A percentile compares a stretch with the other conserved stretches of the same genome.
Conservation (phyloP, 2,329 filamentous ascomycete species). For the Ophiobolus disseminans region DNA sequence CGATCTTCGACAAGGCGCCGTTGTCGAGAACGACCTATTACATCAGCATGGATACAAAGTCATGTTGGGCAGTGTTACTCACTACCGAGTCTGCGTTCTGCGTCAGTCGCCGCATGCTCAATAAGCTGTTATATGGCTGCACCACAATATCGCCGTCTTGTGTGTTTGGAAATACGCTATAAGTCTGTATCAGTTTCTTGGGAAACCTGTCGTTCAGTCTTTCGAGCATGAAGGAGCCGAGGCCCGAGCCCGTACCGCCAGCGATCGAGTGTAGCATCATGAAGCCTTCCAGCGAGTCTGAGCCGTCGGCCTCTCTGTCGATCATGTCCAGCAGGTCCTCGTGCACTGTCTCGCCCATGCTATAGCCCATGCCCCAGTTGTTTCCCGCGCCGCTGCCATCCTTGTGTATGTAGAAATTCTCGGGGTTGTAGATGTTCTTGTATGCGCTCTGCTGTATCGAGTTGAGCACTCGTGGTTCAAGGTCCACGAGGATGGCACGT, state of each 20-base stretch:
- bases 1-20: constrained; percentile 89
- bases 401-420: constrained; percentile 98
- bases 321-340: constrained; percentile 99
- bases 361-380: constrained; percentile 97
- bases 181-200: constrained; percentile 99
- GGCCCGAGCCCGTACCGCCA: constrained; percentile 92
- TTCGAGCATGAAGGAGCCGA: constrained; percentile 94
- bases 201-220: constrained; percentile 96
- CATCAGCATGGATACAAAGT: constrained; percentile 30
- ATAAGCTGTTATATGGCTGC: constrained; percentile 95
- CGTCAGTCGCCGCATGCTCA: constrained; percentile 87
- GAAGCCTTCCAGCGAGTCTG: constrained; percentile 96
- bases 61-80: constrained; percentile 31
- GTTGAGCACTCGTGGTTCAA: constrained; percentile 92
- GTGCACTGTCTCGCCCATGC: constrained; percentile 87
- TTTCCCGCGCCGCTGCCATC: constrained; percentile 93
- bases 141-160: constrained; percentile 92
- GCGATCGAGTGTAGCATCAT: constrained; percentile 99
- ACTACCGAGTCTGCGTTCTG: constrained; percentile 97
- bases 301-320: constrained; percentile 96
- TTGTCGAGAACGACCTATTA: constrained; percentile 85
- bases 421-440: constrained; percentile 98
- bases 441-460: constrained; percentile 92
- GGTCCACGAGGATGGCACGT: constrained; percentile 90
- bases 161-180: constrained; percentile 96